Conservation (phyloP, 306 rosid species). For the Prunus persica region DNA sequence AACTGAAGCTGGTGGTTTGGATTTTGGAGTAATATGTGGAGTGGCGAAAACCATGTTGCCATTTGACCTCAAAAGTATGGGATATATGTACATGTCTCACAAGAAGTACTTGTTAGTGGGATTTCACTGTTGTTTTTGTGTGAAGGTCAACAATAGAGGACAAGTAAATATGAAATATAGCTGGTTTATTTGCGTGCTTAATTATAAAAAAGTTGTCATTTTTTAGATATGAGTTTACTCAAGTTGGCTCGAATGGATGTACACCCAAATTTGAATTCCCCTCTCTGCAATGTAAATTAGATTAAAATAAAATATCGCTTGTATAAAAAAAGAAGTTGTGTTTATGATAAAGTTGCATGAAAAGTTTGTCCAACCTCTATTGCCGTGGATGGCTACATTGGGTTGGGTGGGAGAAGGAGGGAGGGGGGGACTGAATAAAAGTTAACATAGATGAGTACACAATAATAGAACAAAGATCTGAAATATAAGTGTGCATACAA, state of each 20-base stretch:
- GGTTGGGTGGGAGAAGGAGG: background rate
- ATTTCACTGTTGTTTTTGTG: slow-evolving; percentile 54
- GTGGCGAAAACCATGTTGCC: slow-evolving; percentile 27
- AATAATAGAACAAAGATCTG: slow-evolving; percentile 39
- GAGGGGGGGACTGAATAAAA: slow-evolving; percentile 15
- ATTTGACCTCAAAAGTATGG: slow-evolving; percentile 45
- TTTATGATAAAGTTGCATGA: slow-evolving; percentile 18
- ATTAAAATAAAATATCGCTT: too few species aligned
- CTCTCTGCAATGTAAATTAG: accelerated
- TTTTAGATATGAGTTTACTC: background rate
- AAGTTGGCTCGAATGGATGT: too few species aligned
- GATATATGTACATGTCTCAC: slow-evolving; percentile 39
- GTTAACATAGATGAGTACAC: slow-evolving; percentile 52
- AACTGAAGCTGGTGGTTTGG: slow-evolving; percentile 21
- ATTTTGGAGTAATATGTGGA: slow-evolving; percentile 9
- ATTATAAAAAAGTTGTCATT: background rate
- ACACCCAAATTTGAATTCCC: too few species aligned
- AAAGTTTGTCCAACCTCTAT: slow-evolving; percentile 40
- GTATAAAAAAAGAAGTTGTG: too few species aligned
- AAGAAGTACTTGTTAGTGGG: slow-evolving; percentile 47
- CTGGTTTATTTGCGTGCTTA: background rate
- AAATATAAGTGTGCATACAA: slow-evolving; percentile 18
- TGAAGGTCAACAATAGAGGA: slow-evolving; percentile 81
- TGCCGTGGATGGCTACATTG: background rate
- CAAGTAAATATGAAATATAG: slow-evolving; percentile 22